phyloP scores from a whole-genome alignment of 495 filamentous ascomycete species.

The Poronia punctata region DNA sequence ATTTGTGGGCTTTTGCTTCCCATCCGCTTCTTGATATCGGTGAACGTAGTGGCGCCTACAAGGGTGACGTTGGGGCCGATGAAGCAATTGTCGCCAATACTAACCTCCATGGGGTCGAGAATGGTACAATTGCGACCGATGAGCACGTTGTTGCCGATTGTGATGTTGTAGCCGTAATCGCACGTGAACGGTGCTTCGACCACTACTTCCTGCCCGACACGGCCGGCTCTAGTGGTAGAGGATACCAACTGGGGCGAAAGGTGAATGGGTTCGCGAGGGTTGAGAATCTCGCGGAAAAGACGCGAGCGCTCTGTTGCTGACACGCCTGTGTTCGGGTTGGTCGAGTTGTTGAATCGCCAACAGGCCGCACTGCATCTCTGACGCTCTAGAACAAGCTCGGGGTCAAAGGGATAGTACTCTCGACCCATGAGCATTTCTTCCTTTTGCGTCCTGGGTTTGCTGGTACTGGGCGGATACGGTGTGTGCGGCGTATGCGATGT shows the following conservation, averaged over 20 bases:
- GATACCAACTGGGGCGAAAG: constrained; percentile 41
- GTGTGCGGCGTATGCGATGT: too few relatives aligned
- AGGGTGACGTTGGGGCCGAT: constrained; percentile 86
- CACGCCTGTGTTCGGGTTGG: constrained; percentile 68
- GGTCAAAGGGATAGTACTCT: constrained; percentile 68
- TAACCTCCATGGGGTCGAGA: constrained; percentile 65
- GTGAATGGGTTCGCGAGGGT: constrained; percentile 43
- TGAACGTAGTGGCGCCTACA: constrained; percentile 66
- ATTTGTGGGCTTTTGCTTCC: constrained; percentile 67
- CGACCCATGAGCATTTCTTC: constrained; percentile 91
- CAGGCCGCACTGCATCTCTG: constrained; percentile 78
- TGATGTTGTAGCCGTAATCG: constrained; percentile 93
- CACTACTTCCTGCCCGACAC: constrained; percentile 65
- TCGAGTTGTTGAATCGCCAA: constrained; percentile 84
- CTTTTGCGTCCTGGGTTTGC: constrained; percentile 60
- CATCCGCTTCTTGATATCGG: constrained; percentile 67
- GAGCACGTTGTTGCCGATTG: constrained; percentile 76
- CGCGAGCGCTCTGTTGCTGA: constrained; percentile 73
- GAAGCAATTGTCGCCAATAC: constrained; percentile 72
- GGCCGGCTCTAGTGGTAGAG: constrained; percentile 47
- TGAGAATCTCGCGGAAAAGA: constrained; percentile 66
- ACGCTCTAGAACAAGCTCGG: constrained; percentile 75
- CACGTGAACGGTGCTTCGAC: constrained; percentile 90
- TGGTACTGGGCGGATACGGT: constrained; percentile 29
- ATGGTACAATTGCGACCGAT: constrained; percentile 85